These are phyloP conservation scores for Emericellopsis cladophorae DNA, from an alignment of 2,329 filamentous ascomycete genomes.

Conservation along the genomic window DNA sequence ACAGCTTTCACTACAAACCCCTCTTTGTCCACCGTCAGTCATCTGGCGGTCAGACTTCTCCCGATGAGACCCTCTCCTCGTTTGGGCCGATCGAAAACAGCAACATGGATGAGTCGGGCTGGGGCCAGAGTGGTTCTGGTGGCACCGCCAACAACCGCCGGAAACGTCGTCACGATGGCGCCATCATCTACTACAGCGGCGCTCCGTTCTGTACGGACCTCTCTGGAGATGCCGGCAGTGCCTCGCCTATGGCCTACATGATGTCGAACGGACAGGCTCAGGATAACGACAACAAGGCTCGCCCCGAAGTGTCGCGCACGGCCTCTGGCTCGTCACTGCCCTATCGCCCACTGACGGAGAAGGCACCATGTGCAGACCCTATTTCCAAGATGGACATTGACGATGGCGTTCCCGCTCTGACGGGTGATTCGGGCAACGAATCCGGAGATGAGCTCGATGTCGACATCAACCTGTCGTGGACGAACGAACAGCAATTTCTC, in stretches of 20 bases:
- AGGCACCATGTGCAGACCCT: constrained; percentile 8
- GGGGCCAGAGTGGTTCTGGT: constrained; percentile 33
- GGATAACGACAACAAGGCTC: constrained; percentile 7
- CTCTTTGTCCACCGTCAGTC: constrained; percentile 41
- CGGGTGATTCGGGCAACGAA: constrained; percentile 20
- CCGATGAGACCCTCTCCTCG: constrained; percentile 36
- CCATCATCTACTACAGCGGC: constrained; percentile 74
- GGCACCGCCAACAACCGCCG: constrained; percentile 29
- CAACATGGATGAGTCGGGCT: constrained; percentile 32
- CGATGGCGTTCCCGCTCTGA: constrained; percentile 12
- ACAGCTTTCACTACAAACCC: constrained; percentile 51
- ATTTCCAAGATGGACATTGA: constrained; percentile 15
- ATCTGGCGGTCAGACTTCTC: constrained; percentile 31
- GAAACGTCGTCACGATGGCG: constrained; percentile 51
- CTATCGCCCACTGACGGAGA: constrained; percentile 35
- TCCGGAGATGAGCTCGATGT: constrained; percentile 18
- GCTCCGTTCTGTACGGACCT: constrained; percentile 73
- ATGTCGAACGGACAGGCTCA: constrained; percentile 28
- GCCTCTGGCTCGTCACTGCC: constrained; percentile 37
- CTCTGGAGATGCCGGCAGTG: constrained; percentile 48
- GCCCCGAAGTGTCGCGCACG: constrained; percentile 21
- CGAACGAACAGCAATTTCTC: constrained; percentile 24
- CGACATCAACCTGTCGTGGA: constrained; percentile 34
- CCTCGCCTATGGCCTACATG: constrained; percentile 34
- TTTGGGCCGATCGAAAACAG: constrained; percentile 33